phyloP scores from a whole-genome alignment of 2,329 filamentous ascomycete genomes.

The Diaporthe sp. region DNA sequence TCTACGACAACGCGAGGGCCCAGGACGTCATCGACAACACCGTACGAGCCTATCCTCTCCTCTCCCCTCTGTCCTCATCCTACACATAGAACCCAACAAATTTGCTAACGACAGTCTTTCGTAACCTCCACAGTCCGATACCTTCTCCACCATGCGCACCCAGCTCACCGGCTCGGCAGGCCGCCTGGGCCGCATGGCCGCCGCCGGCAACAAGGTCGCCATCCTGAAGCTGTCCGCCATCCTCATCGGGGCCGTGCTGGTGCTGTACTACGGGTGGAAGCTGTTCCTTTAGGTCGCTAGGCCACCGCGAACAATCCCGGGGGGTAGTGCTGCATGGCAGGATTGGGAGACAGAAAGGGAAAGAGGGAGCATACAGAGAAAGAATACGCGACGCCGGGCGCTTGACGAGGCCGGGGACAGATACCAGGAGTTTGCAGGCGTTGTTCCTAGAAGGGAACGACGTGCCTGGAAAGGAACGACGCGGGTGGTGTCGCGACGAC shows the following conservation, averaged over 20 bases:
- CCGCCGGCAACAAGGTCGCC: conserved; percentile 89
- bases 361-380: too few species aligned
- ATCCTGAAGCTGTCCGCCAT: conserved; percentile 92
- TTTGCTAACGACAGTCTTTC: neutral
- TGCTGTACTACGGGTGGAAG: conserved; percentile 81
- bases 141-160: conserved; percentile 88
- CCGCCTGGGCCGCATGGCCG: conserved; percentile 90
- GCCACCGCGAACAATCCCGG: too few species aligned
- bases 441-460: neutral
- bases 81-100: neutral
- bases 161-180: conserved; percentile 87
- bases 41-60: conserved; percentile 62
- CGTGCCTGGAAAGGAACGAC: neutral
- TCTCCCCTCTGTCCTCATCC: neutral
- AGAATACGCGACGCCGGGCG: too few species aligned
- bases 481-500: too few species aligned
- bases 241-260: conserved; percentile 78
- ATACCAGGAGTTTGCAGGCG: neutral
- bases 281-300: conserved; percentile 66
- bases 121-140: conserved; percentile 77
- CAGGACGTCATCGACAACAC: conserved; percentile 91
- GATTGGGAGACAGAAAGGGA: too few species aligned
- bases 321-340: too few species aligned
- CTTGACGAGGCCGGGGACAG: too few species aligned
- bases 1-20: conserved; percentile 94